Base-by-base conservation (phyloP, 2,329 filamentous ascomycete genomes). In the Aureobasidium subglaciale region DNA sequence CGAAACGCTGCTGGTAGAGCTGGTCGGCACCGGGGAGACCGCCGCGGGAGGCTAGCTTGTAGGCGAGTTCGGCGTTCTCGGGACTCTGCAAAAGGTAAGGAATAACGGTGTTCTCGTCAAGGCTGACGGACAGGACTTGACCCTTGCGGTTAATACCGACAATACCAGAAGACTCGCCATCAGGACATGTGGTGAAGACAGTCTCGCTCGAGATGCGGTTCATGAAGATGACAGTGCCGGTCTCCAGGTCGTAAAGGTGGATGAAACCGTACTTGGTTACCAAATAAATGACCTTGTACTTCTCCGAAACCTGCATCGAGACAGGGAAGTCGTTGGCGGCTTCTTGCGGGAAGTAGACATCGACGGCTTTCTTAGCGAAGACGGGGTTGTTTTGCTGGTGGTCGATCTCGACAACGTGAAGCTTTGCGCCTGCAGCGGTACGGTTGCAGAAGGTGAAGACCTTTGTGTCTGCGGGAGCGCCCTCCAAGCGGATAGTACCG, bases 221-320 rank as follows among this genome's bases (percentile, higher is more conserved):
- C 90, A 99, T 95, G 82, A 96, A 99, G 69, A 99, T 93, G 70
- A 90, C 95, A 11, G 87, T 88, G 57, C 89, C 95, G 7, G 88
- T 93, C 77, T 99, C 95, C 56, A 99, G 83, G 68, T 99, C 95
- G 75, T 99, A 97, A 22, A 99, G 82, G 74, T 99, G 93, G 65
- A 99, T 97, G 75, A 97, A 99, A 53, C 93, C 93, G 67, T 96
- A 99, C 73, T 99, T 99, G 56, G 93, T 99, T 60, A 99, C 90
- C 66, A 99, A 84, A 74, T 96, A 96, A 67, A 99, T 86, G 68
- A 99, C 85, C 67, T 91, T 92, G 73, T 99, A 99, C 75, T 93
- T 95, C 67, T 90, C 85, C 3, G 93, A 97, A 43, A 99, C 86
- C 74, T 99, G 95, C 76, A 99, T 93, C 16, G 92, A 91, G 56